phyloP scores from a whole-genome alignment of 1,284 basidiomycete genomes.

The Ganoderma multipileum region DNA sequence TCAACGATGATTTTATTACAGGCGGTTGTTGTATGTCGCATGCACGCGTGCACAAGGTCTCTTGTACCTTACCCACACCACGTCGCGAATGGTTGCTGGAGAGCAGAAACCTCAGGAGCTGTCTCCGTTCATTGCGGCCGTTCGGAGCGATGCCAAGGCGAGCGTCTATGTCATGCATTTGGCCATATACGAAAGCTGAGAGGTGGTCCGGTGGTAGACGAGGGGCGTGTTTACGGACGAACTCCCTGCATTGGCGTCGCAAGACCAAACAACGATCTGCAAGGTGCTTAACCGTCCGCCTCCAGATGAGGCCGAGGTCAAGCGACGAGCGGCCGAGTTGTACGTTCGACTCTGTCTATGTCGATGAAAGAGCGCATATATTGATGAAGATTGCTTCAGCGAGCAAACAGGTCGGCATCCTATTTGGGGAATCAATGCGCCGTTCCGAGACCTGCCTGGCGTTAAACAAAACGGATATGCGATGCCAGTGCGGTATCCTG shows the following conservation, averaged over 20 bases:
- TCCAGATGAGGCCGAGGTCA: slow-evolving; percentile 50
- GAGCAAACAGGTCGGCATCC: slow-evolving; percentile 21
- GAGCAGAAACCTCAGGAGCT: slow-evolving; percentile 49
- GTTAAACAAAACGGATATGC: slow-evolving; percentile 11
- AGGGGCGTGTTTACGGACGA: slow-evolving; percentile 25
- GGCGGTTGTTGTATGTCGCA: slow-evolving; percentile 88
- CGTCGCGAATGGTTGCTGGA: slow-evolving; percentile 59
- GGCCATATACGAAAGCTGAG: neutral
- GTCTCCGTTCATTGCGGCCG: slow-evolving; percentile 55
- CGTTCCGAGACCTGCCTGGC: slow-evolving; percentile 16
- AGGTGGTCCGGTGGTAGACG: slow-evolving; percentile 7
- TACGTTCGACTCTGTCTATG: slow-evolving; percentile 34
- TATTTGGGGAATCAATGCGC: slow-evolving; percentile 25
- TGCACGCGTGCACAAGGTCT: slow-evolving; percentile 88
- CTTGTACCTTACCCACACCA: slow-evolving; percentile 66
- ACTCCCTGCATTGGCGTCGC: slow-evolving; percentile 19
- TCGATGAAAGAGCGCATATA: neutral
- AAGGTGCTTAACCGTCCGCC: slow-evolving; percentile 46
- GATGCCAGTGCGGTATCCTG: slow-evolving; percentile 10
- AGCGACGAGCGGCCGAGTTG: slow-evolving; percentile 52
- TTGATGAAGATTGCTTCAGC: slow-evolving; percentile 12
- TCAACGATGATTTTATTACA: slow-evolving; percentile 34
- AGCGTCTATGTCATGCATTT: neutral
- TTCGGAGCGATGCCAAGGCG: slow-evolving; percentile 48
- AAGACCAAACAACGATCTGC: slow-evolving; percentile 29